Evolutionary conservation across 331 rosid genomes (phyloP).

Genomic region (Cucumis variabilis): DNA sequence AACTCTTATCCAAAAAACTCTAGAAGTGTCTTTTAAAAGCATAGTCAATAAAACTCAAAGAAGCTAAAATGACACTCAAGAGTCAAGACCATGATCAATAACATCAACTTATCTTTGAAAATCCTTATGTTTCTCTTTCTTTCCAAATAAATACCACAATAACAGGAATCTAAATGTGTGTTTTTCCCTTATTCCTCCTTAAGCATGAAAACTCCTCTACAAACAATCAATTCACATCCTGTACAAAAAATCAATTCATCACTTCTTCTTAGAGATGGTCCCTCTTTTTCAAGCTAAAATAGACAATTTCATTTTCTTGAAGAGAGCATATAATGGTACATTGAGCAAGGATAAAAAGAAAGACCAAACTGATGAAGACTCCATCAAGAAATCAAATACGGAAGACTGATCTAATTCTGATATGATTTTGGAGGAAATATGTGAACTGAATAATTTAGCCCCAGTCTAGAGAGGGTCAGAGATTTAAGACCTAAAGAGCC

Average conservation of each 20-base stretch:
- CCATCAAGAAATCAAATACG: neutral
- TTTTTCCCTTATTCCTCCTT: neutral
- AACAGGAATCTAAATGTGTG: neutral
- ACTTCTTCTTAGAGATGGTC: neutral
- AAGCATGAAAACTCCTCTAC: neutral
- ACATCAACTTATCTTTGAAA: constrained; percentile 14
- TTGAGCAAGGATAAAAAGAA: constrained; percentile 14
- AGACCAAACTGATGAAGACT: neutral
- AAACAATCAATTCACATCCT: constrained; percentile 1
- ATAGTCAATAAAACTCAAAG: neutral
- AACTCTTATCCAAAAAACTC: neutral
- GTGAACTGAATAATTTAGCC: neutral
- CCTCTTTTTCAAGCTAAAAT: neutral
- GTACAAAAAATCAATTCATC: neutral
- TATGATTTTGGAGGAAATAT: neutral
- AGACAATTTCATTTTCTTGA: neutral
- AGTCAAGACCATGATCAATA: neutral
- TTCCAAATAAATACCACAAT: neutral
- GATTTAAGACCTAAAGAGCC: constrained; percentile 6
- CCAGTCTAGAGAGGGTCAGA: neutral
- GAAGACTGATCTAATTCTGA: neutral
- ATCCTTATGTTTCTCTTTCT: neutral
- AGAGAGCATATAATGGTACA: neutral
- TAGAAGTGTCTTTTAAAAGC: neutral
- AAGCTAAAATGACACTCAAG: neutral